A percentile compares a stretch with the other conserved stretches of the same genome.
These are phyloP conservation scores for Pseudocercospora fijiensis DNA, from an alignment of 2,329 filamentous ascomycete genomes.

Conservation along the genomic window DNA sequence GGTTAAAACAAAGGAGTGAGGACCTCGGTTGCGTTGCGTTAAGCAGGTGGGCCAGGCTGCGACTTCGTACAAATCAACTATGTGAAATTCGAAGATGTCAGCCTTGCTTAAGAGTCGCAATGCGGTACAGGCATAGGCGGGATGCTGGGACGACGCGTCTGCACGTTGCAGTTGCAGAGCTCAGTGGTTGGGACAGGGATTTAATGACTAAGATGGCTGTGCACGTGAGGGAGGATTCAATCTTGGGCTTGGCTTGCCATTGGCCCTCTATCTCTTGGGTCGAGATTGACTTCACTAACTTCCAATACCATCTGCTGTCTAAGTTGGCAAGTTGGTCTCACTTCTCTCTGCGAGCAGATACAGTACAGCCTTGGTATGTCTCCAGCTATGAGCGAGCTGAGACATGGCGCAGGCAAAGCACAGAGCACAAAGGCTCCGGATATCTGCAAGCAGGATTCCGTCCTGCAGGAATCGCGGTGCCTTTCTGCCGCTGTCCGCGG, in stretches of 20 bases:
- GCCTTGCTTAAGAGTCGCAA: not conserved
- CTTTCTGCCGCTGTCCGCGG: constrained; percentile 9
- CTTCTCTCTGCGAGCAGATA: not conserved
- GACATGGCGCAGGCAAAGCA: not conserved
- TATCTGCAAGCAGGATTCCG: not conserved
- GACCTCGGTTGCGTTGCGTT: not conserved
- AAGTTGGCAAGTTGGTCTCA: too few species aligned
- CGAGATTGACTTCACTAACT: not conserved
- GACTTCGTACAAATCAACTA: not conserved
- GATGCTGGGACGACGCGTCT: not conserved
- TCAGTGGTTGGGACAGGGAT: not conserved
- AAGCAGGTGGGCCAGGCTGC: not conserved
- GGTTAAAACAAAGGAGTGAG: not conserved
- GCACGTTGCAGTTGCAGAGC: not conserved
- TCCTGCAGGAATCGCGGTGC: not conserved
- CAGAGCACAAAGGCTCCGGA: not conserved
- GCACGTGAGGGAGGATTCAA: not conserved
- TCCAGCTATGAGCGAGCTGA: not conserved
- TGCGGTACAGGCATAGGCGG: not conserved
- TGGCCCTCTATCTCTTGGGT: not conserved
- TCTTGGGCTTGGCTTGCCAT: too few species aligned
- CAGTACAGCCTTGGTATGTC: not conserved
- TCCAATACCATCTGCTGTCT: not conserved
- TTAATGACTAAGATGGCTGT: not conserved
- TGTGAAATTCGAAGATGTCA: not conserved